Conservation (phyloP, 805 yeast genomes). For the Clavispora carvajalis region DNA sequence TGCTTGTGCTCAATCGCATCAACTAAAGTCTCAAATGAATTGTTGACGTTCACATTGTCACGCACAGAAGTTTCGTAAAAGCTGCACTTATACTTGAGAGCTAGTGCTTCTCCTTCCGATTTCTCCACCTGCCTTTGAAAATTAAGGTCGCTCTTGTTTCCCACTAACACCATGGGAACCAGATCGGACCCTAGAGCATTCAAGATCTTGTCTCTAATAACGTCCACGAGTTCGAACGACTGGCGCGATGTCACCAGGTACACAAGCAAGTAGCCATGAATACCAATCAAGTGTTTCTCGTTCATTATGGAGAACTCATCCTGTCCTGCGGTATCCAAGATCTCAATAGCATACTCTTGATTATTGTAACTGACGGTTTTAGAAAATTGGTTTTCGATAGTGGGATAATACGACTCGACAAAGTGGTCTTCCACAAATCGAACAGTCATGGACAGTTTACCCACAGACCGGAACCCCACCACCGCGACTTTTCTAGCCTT, state of each 20-base stretch:
- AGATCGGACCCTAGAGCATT: slow-evolving; percentile 53
- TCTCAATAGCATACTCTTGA: slow-evolving; percentile 74
- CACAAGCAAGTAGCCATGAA: slow-evolving; percentile 77
- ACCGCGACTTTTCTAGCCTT: slow-evolving; percentile 75
- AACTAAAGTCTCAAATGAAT: slow-evolving; percentile 57
- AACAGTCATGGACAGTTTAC: slow-evolving; percentile 79
- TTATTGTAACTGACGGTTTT: slow-evolving; percentile 65
- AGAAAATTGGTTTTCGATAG: slow-evolving; percentile 80
- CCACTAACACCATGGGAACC: slow-evolving; percentile 41
- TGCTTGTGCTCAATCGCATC: slow-evolving; percentile 56
- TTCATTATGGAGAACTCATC: slow-evolving; percentile 81
- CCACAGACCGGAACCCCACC: slow-evolving; percentile 84
- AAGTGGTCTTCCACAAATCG: slow-evolving; percentile 85
- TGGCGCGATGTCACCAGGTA: slow-evolving; percentile 76
- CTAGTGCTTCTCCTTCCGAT: slow-evolving; percentile 34
- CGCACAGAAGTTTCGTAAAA: slow-evolving; percentile 48
- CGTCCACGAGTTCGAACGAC: slow-evolving; percentile 69
- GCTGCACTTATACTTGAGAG: slow-evolving; percentile 39
- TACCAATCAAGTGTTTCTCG: slow-evolving; percentile 72
- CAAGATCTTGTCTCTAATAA: slow-evolving; percentile 78
- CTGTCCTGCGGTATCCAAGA: slow-evolving; percentile 90
- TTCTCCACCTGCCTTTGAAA: slow-evolving; percentile 17
- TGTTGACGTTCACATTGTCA: slow-evolving; percentile 39
- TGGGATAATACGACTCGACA: slow-evolving; percentile 85
- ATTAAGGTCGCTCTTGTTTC: slow-evolving; percentile 16